Evolutionary conservation across 2,329 filamentous ascomycete species (phyloP).

Genomic region (Macrophomina phaseolina): DNA sequence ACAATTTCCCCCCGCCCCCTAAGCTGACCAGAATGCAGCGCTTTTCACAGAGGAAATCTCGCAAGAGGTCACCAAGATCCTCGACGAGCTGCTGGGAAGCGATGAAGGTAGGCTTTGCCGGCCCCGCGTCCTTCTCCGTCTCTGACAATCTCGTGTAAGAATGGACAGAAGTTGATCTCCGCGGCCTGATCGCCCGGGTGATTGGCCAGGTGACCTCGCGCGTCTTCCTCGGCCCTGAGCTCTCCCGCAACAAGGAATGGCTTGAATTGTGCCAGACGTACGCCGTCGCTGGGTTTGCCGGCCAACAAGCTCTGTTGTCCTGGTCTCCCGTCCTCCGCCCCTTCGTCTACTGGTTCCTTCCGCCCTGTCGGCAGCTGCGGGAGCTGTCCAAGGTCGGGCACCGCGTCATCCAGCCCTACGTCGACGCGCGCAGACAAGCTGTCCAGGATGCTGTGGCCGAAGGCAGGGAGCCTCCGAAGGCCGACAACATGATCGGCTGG

Average conservation of each 20-base stretch:
- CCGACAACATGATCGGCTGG: neutral
- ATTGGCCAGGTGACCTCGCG: slow-evolving; percentile 61
- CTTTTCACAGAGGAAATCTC: neutral
- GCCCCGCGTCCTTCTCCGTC: neutral
- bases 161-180: slow-evolving; percentile 18
- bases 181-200: slow-evolving; percentile 48
- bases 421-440: neutral
- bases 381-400: neutral
- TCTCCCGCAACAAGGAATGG: slow-evolving; percentile 33
- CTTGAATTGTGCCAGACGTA: slow-evolving; percentile 33
- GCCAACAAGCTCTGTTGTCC: slow-evolving; percentile 38
- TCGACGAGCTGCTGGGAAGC: neutral
- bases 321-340: slow-evolving; percentile 45
- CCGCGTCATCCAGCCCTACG: neutral
- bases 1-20: neutral
- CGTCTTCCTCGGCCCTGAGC: slow-evolving; percentile 57
- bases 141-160: neutral
- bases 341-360: neutral
- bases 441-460: neutral
- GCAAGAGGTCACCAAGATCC: neutral
- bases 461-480: neutral
- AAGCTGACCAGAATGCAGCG: neutral
- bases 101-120: neutral
- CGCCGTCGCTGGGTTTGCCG: slow-evolving; percentile 43
- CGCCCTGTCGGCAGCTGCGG: neutral